Evolutionary conservation across 2,329 filamentous ascomycete genomes (phyloP).

Genomic region (Phaeosphaeriaceae sp.): DNA sequence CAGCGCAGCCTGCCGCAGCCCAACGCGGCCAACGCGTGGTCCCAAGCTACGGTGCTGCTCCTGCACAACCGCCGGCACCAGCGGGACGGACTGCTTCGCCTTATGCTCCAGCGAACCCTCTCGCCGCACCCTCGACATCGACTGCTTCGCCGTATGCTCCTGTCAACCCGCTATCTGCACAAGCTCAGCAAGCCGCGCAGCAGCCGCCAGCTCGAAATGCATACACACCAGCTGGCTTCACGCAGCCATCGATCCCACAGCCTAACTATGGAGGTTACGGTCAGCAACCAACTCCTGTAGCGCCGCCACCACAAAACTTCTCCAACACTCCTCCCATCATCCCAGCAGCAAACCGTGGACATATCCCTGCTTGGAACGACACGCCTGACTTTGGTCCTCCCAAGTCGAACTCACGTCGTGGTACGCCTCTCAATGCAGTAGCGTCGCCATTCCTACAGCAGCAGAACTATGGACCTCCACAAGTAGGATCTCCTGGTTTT

Average conservation of each 20-base stretch:
- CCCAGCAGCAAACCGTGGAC: slow-evolving; percentile 73
- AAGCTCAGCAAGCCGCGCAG: slow-evolving; percentile 2
- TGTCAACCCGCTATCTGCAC: slow-evolving; percentile 9
- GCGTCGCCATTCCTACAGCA: slow-evolving; percentile 77
- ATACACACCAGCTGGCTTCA: slow-evolving; percentile 59
- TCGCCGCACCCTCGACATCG: slow-evolving; percentile 32
- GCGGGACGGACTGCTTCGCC: slow-evolving; percentile 30
- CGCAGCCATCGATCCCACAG: slow-evolving; percentile 44
- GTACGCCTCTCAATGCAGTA: slow-evolving; percentile 75
- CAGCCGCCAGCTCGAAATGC: slow-evolving; percentile 46
- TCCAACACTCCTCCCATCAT: slow-evolving; percentile 66
- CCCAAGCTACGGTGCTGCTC: slow-evolving; percentile 41
- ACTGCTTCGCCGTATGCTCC: slow-evolving; percentile 33
- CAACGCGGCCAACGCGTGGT: slow-evolving; percentile 46
- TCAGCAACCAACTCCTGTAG: slow-evolving; percentile 53
- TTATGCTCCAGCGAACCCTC: slow-evolving; percentile 35
- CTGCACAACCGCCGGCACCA: slow-evolving; percentile 25
- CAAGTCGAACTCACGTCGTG: slow-evolving; percentile 75
- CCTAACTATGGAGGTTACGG: slow-evolving; percentile 55
- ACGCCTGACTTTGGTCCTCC: slow-evolving; percentile 75
- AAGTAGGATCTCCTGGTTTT: slow-evolving; percentile 57
- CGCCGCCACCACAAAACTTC: slow-evolving; percentile 68
- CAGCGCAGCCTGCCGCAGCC: slow-evolving; percentile 46
- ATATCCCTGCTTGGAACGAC: slow-evolving; percentile 91
- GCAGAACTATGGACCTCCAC: slow-evolving; percentile 61